Base-by-base conservation (phyloP, 2,329 filamentous ascomycete species). In the Cladosporium sp. region DNA sequence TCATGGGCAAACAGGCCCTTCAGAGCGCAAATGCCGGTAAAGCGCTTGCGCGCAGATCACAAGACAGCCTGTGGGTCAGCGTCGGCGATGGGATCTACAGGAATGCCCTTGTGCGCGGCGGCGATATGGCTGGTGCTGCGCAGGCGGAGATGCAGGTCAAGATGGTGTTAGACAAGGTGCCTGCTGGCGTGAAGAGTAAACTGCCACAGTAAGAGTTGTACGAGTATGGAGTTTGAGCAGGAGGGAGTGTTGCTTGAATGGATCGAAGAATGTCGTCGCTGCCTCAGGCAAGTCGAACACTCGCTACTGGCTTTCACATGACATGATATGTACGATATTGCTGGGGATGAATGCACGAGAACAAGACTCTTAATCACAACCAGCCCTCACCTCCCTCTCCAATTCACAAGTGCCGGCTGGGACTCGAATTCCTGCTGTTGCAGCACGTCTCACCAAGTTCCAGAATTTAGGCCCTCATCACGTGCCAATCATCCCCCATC, bases 81-180 rank as follows among this genome's bases (percentile, higher is more conserved):
- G 92, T 96, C 8, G 90, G 91, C 1, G 88, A 91, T 69, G 90
- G 89, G 25, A 89, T 95, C 85, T 82, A 94, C 57, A 89, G 89
- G 0, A 87, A 92, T 72, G 91, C 89, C 25, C 85, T 90, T 69
- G 90, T 92, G 71, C 85, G 90, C 64, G 87, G 91, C 72, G 91
- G 91, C 2, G 69, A 72, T 39, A 65, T 66, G 70, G 56, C 67
- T 65, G 65, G 79, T 70, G 57, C 77, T 68, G 56, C 64, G 28
- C 36, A 58, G 21, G 71, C 72, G 13, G 67, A 70, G 48, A 58
- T 60, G 11, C 68, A 71, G 54, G 72, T 68, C 16, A 58, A 69
- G 54, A 57, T 67, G 46, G 63, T 65, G 16, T 67, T 74, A 67
- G 60, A 60, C 32, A 66, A 58, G 26, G 30, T 75, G 60, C 72